phyloP scores from a whole-genome alignment of 2,329 filamentous ascomycete species.

The Huntiella omanensis region DNA sequence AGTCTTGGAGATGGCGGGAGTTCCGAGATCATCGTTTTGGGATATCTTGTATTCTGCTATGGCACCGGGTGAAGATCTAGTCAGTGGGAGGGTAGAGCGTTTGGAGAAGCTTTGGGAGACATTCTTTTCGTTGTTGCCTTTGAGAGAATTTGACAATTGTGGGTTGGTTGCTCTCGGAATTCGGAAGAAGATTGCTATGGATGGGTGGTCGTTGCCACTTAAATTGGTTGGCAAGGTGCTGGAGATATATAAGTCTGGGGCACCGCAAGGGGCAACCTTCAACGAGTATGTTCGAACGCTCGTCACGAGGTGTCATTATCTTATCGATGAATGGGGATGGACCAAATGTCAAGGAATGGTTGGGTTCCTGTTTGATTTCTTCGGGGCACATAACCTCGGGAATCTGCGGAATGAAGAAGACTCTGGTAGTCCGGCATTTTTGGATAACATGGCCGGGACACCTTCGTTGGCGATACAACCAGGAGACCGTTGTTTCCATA shows the following conservation, averaged over 20 bases:
- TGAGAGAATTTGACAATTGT: constrained; percentile 37
- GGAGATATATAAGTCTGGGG: constrained; percentile 35
- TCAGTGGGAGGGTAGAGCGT: constrained; percentile 21
- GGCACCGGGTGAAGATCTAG: constrained; percentile 18
- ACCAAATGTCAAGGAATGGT: constrained; percentile 35
- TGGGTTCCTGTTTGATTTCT: constrained; percentile 48
- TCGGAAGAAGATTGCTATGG: constrained; percentile 18
- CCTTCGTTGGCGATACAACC: constrained; percentile 31
- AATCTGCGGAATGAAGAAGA: constrained; percentile 47
- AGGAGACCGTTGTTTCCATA: constrained; percentile 45
- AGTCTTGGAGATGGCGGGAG: constrained; percentile 28
- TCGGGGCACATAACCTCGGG: constrained; percentile 40
- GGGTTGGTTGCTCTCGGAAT: constrained; percentile 27
- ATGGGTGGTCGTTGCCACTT: constrained; percentile 44
- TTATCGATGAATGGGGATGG: constrained; percentile 50
- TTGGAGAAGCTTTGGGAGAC: constrained; percentile 40
- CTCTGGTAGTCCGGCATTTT: constrained; percentile 39
- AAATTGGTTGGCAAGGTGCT: constrained; percentile 38
- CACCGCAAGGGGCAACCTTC: constrained; percentile 38
- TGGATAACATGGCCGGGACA: constrained; percentile 30
- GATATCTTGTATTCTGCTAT: constrained; percentile 31
- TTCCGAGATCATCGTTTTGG: constrained; percentile 41
- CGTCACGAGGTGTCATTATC: constrained; percentile 40
- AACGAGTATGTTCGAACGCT: constrained; percentile 45
- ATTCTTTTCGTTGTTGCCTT: constrained; percentile 41